A percentile compares a stretch with the other conserved stretches of the same genome.
Conservation (phyloP, 371 early-diverging fungal genomes). For the Mucor piriformis region DNA sequence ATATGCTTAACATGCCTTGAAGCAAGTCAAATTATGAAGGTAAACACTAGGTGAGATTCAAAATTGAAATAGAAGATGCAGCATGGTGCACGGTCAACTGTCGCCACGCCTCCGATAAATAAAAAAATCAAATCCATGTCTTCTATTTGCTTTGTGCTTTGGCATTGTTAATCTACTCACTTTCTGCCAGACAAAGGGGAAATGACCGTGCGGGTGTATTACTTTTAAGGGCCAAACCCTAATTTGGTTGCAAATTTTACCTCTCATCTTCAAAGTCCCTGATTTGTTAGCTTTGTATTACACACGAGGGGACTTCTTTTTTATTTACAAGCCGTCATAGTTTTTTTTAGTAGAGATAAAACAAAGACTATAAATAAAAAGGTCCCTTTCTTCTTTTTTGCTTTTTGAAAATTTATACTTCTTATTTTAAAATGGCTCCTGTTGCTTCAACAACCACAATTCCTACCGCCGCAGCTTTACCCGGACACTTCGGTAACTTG, state of each 20-base stretch:
- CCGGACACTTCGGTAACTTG: slow-evolving; percentile 52
- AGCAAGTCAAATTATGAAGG: neutral
- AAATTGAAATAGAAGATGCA: neutral
- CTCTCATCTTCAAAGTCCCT: slow-evolving; percentile 21
- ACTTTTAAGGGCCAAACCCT: neutral
- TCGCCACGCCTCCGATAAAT: no score
- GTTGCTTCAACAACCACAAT: slow-evolving; percentile 4
- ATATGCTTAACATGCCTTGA: neutral
- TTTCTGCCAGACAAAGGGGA: neutral
- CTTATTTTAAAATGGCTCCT: slow-evolving; percentile 18
- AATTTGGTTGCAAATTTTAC: slow-evolving; percentile 1
- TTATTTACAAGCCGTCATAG: neutral
- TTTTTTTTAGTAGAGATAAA: neutral
- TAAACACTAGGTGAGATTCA: neutral
- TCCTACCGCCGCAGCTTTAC: slow-evolving; percentile 6
- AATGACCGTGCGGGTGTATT: neutral
- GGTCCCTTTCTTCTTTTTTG: slow-evolving; percentile 10
- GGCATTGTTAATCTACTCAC: neutral
- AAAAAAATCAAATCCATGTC: neutral
- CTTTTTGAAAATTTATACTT: neutral
- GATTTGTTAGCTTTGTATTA: slow-evolving; percentile 20
- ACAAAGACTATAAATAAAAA: neutral
- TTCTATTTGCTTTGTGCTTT: neutral
- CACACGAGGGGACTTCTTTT: slow-evolving; percentile 24
- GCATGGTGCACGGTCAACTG: no score